Evolutionary conservation across 129 eudicot species (phyloP), one percentile per base, ranked within the genome.

Genomic region (Pittosporum tobira): DNA sequence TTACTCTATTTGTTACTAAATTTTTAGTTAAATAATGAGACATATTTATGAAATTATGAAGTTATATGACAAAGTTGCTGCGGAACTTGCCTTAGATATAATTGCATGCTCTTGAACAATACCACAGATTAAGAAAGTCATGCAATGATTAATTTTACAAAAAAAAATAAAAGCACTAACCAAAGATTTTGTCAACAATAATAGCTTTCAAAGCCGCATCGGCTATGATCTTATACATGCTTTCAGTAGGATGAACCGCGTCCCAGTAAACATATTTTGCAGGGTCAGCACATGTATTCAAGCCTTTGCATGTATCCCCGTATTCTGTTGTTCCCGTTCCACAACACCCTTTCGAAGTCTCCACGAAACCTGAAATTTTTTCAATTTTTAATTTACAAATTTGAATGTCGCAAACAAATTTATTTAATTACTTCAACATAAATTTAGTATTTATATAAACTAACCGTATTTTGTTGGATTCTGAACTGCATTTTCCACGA

Each of bases 331-430:
- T 74, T 56, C 94, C 94, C 0, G 84, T 70, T 44, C 94, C 94
- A 38, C 94, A 84, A 28, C 94, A 84, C 25, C 94, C 94, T 65
- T 76, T 79, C 15, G 61, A 52, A 21, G 84, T 65, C 74, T 78
- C 94, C 27, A 21, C 12, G 50, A 84, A 80, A 29, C 87, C 87
- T 84, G 81, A 22, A 38, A 15, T 12, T 36, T 19, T 21, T 9
- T 10, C 8, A 15, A 3, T 5, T 20, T 19, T 15, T 2, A 26
- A 14, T 27, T 3, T 11, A 5, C 8, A 2, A 28, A 6, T 12
- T 14, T 16, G 16, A 14, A 44, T 21, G 7, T 10, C 12, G 10
- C 0, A 10, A 23, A 16, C 38, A 37, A 57, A 22, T 36, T 12
- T 4, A 12, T 0, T 43, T 2, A 1, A 11, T 4, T 2, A 12